Base-by-base conservation (phyloP, 225 moss, liverwort and hornwort species). In the Polytrichum formosum region DNA sequence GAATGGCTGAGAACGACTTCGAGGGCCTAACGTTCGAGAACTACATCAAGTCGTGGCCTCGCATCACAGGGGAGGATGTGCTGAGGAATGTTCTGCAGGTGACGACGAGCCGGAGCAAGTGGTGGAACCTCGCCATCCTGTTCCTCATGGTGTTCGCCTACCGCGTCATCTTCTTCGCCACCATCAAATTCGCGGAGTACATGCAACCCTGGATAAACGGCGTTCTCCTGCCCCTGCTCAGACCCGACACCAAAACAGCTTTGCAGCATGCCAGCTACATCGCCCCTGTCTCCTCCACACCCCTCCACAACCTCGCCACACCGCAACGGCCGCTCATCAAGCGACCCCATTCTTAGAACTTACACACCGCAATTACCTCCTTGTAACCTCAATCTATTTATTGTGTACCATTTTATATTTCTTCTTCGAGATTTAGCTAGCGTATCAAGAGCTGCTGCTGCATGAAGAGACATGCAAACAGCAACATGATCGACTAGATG, bases 1-100 rank as follows among this genome's bases (percentile, higher is more conserved):
- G 79, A 9, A 79, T 83, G 79, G 16, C 67, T 4, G 83, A 83
- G 79, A 83, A 83, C n/a, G 79, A 83, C 64, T 83, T 83, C 4
- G 73, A 70, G 35, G 83, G 83, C 22, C 73, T 83, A 2, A 79
- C 83, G 4, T 83, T 79, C 28, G 79, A 79, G 61, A 83, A 83
- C 55, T 83, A 68, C 7, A 0, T 83, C 2, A 79, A 73, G 6
- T 53, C 0, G 20, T 76, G 79, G 83, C 83, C 83, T 53, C 83
- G 79, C 61, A 83, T 79, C 59, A 64, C 73, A 1, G 79, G 83
- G 6, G 83, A 83, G 76, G 18, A 74, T 4, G 79, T 83, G 67
- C 76, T 83, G 6, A 71, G 67, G 1, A 62, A 79, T 1, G 53
- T 83, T 1, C 53, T 83, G 59, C 79, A 83, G 70, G 79, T 83